These are phyloP conservation scores for Monilinia fructicola DNA, from an alignment of 2,329 filamentous ascomycete genomes.

Conservation along the genomic window DNA sequence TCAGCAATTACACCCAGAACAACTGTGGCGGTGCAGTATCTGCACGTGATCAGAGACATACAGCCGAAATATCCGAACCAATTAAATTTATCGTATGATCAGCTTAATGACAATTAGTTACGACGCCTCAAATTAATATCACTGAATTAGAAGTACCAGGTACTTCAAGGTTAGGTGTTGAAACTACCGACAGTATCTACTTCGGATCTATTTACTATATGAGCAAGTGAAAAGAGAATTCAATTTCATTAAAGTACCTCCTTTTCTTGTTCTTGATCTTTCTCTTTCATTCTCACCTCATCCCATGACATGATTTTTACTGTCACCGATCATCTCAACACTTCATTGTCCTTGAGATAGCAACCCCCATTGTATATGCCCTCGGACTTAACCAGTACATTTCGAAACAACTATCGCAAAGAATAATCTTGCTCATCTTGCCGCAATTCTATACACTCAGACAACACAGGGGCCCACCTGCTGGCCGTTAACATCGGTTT, in stretches of 20 bases:
- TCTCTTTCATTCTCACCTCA: slow-evolving; percentile 10
- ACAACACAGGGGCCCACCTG: slow-evolving; percentile 4
- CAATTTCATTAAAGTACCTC: background rate
- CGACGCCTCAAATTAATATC: slow-evolving; percentile 23
- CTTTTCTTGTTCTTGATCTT: background rate
- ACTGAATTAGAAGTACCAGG: slow-evolving; percentile 1
- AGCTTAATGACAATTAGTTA: slow-evolving; percentile 17
- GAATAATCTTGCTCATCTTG: slow-evolving; percentile 12
- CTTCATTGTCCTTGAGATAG: slow-evolving; percentile 18
- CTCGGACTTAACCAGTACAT: slow-evolving; percentile 13
- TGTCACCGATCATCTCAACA: slow-evolving; percentile 11
- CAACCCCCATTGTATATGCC: background rate
- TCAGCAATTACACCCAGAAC: no score
- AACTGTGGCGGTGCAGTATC: background rate
- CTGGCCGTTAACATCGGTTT: background rate
- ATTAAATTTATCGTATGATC: slow-evolving; percentile 18
- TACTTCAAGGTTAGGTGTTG: no score
- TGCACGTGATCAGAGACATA: background rate
- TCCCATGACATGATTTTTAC: slow-evolving; percentile 7
- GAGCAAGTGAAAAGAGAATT: background rate
- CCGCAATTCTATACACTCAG: slow-evolving; percentile 7
- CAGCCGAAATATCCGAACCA: slow-evolving; percentile 9
- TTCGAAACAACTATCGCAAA: slow-evolving; percentile 15
- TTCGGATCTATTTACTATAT: background rate
- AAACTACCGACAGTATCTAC: background rate